These are phyloP conservation scores for Curvularia lunata DNA, from an alignment of 2,329 filamentous ascomycete genomes.

Conservation along the genomic window DNA sequence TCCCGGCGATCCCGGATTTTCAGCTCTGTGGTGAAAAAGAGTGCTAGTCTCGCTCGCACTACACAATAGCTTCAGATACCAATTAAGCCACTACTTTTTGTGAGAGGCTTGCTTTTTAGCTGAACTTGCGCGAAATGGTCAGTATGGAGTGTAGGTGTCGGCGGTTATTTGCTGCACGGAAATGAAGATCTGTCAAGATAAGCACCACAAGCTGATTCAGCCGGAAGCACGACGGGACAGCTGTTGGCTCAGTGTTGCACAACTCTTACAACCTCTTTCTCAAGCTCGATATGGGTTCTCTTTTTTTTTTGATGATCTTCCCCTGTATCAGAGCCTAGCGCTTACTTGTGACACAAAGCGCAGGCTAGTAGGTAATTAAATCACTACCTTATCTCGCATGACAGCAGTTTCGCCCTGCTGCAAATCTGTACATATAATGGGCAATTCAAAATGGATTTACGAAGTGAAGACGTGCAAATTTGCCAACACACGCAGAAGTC, in stretches of 20 bases:
- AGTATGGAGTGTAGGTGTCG: background rate
- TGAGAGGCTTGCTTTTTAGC: conserved; percentile 11
- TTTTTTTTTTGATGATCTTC: conserved; percentile 12
- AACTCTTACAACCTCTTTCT: background rate
- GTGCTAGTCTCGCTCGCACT: conserved; percentile 1
- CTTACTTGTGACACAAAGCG: conserved; percentile 10
- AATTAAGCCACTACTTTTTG: background rate
- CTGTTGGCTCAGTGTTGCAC: background rate
- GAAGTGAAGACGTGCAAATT: conserved; percentile 4
- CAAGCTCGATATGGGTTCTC: background rate
- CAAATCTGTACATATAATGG: background rate
- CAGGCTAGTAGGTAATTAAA: conserved; percentile 24
- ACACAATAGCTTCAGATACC: background rate
- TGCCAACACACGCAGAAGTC: background rate
- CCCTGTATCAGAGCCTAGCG: conserved; percentile 11
- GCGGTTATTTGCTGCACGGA: background rate
- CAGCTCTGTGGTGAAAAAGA: conserved; percentile 15
- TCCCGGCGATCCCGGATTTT: conserved; percentile 2
- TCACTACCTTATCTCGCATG: conserved; percentile 52
- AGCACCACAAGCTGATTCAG: conserved; percentile 1
- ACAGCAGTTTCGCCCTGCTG: background rate
- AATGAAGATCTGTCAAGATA: conserved; percentile 14
- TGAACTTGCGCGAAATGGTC: background rate
- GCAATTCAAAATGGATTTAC: background rate
- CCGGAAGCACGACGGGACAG: background rate